phyloP scores from a whole-genome alignment of 139 green algal genomes.

The Tetraselmis striata region DNA sequence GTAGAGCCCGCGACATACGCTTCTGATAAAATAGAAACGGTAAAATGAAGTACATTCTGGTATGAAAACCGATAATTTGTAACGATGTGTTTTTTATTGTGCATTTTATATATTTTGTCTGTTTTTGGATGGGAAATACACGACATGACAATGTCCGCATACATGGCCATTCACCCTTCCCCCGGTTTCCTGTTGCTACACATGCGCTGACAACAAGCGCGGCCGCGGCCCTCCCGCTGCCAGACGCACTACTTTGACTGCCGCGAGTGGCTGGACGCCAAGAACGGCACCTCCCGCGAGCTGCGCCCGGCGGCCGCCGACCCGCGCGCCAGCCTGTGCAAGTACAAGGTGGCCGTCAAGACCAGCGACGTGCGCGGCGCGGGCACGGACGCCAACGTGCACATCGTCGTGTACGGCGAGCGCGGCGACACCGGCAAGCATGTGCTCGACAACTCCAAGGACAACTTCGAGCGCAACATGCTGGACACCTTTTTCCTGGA shows the following conservation, averaged over 20 bases:
- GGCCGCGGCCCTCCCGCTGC: no score
- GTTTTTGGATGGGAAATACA: no score
- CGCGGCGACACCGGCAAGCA: constrained; percentile 13
- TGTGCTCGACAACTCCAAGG: constrained; percentile 6
- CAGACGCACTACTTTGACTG: constrained; percentile 30
- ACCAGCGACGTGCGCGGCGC: constrained; percentile 18
- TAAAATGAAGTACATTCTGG: no score
- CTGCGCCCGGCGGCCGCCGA: constrained; percentile 9
- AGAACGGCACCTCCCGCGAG: constrained; percentile 18
- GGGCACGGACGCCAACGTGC: constrained; percentile 26
- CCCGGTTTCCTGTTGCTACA: no score
- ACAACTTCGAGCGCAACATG: constrained; percentile 23
- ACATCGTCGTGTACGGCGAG: constrained; percentile 8
- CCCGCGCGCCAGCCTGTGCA: background rate
- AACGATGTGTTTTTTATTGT: no score
- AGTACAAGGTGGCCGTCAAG: constrained; percentile 13
- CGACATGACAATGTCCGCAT: no score
- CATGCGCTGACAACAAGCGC: no score
- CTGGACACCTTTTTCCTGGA: constrained; percentile 38
- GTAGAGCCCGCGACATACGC: no score
- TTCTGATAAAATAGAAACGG: no score
- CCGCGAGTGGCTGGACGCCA: constrained; percentile 46
- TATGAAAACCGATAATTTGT: no score
- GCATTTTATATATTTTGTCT: no score
- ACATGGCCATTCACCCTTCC: no score